Evolutionary conservation across 2,329 filamentous ascomycete species (phyloP).

Genomic region (Sphaerulina musiva): DNA sequence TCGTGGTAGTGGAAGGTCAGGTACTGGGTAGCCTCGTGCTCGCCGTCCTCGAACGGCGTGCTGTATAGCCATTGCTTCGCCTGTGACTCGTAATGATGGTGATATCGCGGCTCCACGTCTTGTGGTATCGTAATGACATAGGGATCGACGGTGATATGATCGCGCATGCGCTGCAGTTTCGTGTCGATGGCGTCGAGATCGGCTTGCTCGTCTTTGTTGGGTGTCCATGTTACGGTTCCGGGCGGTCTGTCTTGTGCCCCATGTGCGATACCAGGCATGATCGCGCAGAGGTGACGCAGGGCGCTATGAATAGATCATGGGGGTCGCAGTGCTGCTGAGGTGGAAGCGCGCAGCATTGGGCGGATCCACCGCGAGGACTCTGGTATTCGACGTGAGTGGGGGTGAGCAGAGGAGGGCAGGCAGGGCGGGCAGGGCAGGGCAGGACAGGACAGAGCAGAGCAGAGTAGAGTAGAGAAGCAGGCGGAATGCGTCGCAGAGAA

Average conservation of each 20-base stretch:
- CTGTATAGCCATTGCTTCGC: constrained; percentile 39
- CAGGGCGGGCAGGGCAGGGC: too few relatives aligned
- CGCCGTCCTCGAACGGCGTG: constrained; percentile 49
- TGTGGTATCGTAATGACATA: constrained; percentile 46
- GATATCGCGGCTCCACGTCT: constrained; percentile 37
- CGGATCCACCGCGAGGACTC: not conserved
- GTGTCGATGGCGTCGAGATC: constrained; percentile 38
- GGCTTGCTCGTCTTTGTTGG: constrained; percentile 24
- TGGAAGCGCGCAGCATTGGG: constrained; percentile 7
- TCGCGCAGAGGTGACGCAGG: constrained; percentile 1
- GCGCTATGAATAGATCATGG: constrained; percentile 3
- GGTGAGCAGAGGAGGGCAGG: too few relatives aligned
- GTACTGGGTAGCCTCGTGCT: constrained; percentile 54
- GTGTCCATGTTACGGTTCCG: constrained; percentile 13
- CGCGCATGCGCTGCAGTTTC: constrained; percentile 40
- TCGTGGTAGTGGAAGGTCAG: constrained; percentile 56
- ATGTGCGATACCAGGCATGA: constrained; percentile 17
- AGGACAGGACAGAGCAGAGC: too few relatives aligned
- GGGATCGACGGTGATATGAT: constrained; percentile 38
- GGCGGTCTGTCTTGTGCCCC: constrained; percentile 13
- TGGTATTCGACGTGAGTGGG: not conserved
- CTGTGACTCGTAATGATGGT: constrained; percentile 38
- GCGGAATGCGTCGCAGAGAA: too few relatives aligned
- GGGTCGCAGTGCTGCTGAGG: constrained; percentile 3
- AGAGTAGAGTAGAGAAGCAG: not conserved